Base-by-base conservation (phyloP, 805 yeast species). In the Barnettozyma populi region DNA sequence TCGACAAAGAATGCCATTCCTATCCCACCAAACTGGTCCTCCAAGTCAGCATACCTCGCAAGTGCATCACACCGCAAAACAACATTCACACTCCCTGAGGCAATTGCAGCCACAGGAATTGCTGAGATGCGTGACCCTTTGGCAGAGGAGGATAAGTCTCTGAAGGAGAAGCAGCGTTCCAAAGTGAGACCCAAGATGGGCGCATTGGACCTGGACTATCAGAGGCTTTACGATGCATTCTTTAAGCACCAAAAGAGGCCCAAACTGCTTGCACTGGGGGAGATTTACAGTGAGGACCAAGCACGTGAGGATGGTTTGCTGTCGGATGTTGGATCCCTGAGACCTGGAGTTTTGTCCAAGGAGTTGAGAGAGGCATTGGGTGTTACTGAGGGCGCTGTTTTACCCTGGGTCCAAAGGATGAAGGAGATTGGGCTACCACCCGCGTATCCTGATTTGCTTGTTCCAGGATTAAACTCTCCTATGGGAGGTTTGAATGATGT, bases 101-200 rank as follows among this genome's bases (percentile, higher is more conserved):
- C 79, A 55, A 88, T 94, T 36, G 73, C 70, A 36, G 87, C 80
- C 45, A 90, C 97, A 0, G 96, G 96, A 2, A 90, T 92, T 24
- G 76, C 80, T 52, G 90, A 86, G 47, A 86, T 92, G 95, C 76
- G 97, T 62, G 79, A 80, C 47, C 78, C 81, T 2, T 63, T 69
- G 5, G 46, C 40, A 3, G 66, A 68, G 14, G 82, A 82, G 39
- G 81, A 76, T 3, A 62, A 61, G 2, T 68, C 76, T 13, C 61
- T 89, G 55, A 82, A 85, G 60, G 94, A 86, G 57, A 74, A 77
- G 59, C 84, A 84, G 63, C 74, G 97, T 52, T 92, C 86, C 48
- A 73, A 86, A 44, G 95, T 90, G 0, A 97, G 88, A 63, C 97
- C 97, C 0, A 88, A 87, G 61, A 72, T 89, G 80, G 95, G 95